Evolutionary conservation across 1,284 basidiomycete genomes (phyloP).

Genomic region (Fomitopsis schrenkii): DNA sequence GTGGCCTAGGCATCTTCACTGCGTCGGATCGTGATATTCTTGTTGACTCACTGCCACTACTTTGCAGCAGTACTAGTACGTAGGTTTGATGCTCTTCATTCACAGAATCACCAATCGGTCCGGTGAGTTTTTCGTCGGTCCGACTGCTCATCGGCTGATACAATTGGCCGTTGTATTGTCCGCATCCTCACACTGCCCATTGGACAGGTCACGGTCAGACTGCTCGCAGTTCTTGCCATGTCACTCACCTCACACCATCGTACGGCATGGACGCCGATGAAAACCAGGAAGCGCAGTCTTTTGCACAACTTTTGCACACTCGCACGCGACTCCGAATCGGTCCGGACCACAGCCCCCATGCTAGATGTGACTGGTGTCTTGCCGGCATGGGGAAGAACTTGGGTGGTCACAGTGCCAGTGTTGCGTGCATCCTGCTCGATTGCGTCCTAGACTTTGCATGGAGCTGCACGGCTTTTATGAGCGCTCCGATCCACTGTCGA

Average conservation of each 20-base stretch:
- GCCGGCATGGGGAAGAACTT: too few relatives aligned
- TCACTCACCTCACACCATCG: not conserved
- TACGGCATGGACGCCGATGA: not conserved
- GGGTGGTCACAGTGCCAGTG: too few relatives aligned
- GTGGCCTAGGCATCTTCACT: too few relatives aligned
- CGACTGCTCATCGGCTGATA: not conserved
- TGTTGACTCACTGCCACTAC: too few relatives aligned
- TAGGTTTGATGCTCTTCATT: not conserved
- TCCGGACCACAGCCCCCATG: too few relatives aligned
- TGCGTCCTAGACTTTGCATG: not conserved
- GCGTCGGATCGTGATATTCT: too few relatives aligned
- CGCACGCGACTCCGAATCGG: too few relatives aligned
- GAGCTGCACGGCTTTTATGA: not conserved
- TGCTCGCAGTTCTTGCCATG: not conserved
- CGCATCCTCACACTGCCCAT: not conserved
- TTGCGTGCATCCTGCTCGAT: not conserved
- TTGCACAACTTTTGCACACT: too few relatives aligned
- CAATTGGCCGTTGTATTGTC: not conserved
- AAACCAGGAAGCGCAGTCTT: too few relatives aligned
- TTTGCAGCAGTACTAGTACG: not conserved
- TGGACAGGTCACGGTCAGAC: not conserved
- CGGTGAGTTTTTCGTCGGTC: not conserved
- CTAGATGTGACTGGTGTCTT: too few relatives aligned
- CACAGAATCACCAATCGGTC: not conserved
- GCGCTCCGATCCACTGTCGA: not conserved